These are phyloP conservation scores for Lepiota subincarnata DNA, from an alignment of 768 basidiomycete species.

Conservation along the genomic window DNA sequence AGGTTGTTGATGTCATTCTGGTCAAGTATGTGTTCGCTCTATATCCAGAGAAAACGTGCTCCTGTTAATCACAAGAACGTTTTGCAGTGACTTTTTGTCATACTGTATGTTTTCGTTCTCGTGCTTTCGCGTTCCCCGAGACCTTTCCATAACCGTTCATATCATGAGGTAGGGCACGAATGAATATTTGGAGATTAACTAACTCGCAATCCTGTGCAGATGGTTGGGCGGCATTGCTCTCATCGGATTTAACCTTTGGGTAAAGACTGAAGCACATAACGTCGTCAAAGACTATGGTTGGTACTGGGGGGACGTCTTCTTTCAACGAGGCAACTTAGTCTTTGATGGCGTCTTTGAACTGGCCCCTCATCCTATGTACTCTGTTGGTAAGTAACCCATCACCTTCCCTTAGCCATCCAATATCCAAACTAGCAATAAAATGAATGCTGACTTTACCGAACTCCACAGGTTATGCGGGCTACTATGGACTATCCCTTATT, in stretches of 20 bases:
- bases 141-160: conserved; percentile 69
- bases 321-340: conserved; percentile 87
- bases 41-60: background rate
- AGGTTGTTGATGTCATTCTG: conserved; percentile 93
- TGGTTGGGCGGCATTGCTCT: conserved; percentile 86
- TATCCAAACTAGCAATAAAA: background rate
- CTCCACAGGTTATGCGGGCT: conserved; percentile 82
- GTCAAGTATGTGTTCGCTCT: conserved; percentile 65
- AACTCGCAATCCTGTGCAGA: conserved; percentile 32
- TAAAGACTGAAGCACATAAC: conserved; percentile 95
- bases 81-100: conserved; percentile 80
- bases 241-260: conserved; percentile 96
- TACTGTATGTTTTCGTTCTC: conserved; percentile 96
- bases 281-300: conserved; percentile 98
- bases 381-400: conserved; percentile 48
- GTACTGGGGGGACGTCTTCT: conserved; percentile 96
- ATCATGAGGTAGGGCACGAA: conserved; percentile 54
- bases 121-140: conserved; percentile 82
- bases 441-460: background rate
- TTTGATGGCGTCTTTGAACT: conserved; percentile 98
- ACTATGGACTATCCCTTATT: conserved; percentile 92
- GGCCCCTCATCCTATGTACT: conserved; percentile 95
- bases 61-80: conserved; percentile 10
- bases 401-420: background rate
- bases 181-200: background rate